A percentile compares a stretch with the other conserved stretches of the same genome.
Conservation (phyloP, 805 yeast genomes). For the Wickerhamiella slavikovae region DNA sequence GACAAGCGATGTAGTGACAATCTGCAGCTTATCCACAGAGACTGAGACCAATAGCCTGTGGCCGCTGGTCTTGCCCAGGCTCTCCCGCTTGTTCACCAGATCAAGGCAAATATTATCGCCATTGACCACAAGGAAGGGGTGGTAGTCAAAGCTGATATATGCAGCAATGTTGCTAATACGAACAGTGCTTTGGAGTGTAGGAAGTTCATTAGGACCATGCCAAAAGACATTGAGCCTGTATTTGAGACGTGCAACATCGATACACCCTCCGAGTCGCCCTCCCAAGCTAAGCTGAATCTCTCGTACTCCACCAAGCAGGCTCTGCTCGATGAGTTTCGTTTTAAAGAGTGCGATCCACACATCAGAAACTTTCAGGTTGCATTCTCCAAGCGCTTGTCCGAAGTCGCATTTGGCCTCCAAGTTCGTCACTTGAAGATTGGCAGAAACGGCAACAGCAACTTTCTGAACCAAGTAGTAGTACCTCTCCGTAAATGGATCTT, state of each 20-base stretch:
- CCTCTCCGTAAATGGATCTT: conserved; percentile 15
- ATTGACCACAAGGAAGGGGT: conserved; percentile 51
- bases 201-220: conserved; percentile 36
- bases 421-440: conserved; percentile 34
- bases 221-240: conserved; percentile 53
- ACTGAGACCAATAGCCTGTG: conserved; percentile 1
- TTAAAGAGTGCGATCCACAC: conserved; percentile 55
- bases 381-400: conserved; percentile 64
- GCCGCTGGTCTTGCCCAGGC: conserved; percentile 13
- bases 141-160: conserved; percentile 65
- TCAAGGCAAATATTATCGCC: conserved; percentile 29
- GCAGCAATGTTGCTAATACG: conserved; percentile 35
- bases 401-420: conserved; percentile 43
- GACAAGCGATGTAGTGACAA: conserved; percentile 64
- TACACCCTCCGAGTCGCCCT: conserved; percentile 64
- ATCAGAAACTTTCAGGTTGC: conserved; percentile 32
- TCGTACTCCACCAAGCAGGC: conserved; percentile 39
- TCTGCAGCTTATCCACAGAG: conserved; percentile 18
- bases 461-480: conserved; percentile 40
- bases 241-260: conserved; percentile 29
- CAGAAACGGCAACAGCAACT: conserved; percentile 53
- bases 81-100: conserved; percentile 47
- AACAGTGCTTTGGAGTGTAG: conserved; percentile 42
- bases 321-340: conserved; percentile 48
- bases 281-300: conserved; percentile 29